Evolutionary conservation across 352 stramenopile genomes (phyloP), one percentile per base, ranked within the genome.

Genomic region (Pythium plurisporium): DNA sequence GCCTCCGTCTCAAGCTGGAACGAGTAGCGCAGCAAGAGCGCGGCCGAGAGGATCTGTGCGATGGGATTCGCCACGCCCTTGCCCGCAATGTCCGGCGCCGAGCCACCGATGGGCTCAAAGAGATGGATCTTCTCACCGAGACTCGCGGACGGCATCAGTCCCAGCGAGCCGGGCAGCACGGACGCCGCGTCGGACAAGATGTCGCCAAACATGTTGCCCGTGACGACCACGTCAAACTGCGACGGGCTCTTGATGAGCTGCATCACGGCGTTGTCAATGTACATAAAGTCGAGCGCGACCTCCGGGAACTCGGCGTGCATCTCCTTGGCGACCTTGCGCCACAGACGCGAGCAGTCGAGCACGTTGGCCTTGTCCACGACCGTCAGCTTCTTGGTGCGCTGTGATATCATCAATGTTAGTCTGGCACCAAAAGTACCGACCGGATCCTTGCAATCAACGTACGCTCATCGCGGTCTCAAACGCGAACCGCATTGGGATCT

Each of bases 341-440:
- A 97, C 48, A 97, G 71, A 26, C 84, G 84, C 55, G 82, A 92
- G 60, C 98, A 97, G 76, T 99, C 96, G 57, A 99, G 87, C 40
- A 99, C 96, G 72, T 99, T 99, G 59, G 96, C 96, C 82, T 99
- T 99, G 82, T 99, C 96, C 48, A 99, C 96, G 49, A 97, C 97
- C 57, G 91, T 98, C 12, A 99, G 78, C 54, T 96, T 94, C 67
- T 97, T 97, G 22, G 71, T 73, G 38, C 96, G 87, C 87, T 99
- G 90, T 38, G 19, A 23, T 26, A 26, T 25, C n/a, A n/a, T n/a
- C n/a, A n/a, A n/a, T n/a, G n/a, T n/a, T n/a, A n/a, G n/a, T n/a
- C n/a, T 19, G 12, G 29, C 38, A 2, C 25, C 5, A 17, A 40
- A 12, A 57, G 11, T 22, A 38, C 15, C 30, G 47, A 36, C 23